Conservation (phyloP, 2,329 filamentous ascomycete genomes). For the Penicillium sp. region DNA sequence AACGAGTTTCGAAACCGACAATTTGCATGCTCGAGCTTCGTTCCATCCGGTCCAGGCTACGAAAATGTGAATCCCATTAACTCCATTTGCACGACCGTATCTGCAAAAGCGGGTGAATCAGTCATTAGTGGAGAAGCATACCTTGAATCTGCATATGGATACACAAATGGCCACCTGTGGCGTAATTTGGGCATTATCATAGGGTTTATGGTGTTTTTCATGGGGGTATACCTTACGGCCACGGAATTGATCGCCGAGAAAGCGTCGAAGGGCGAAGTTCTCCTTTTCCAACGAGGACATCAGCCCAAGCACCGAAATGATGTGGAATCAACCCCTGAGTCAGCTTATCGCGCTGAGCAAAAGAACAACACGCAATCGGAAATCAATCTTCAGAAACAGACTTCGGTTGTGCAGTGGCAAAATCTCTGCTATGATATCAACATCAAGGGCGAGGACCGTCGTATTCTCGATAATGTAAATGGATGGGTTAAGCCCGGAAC, state of each 20-base stretch:
- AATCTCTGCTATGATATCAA: too few relatives aligned
- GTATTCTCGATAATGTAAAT: too few relatives aligned
- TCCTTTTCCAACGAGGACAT: slow-evolving; percentile 33
- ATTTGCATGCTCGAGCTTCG: slow-evolving; percentile 30
- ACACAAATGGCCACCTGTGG: neutral
- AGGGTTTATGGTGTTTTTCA: slow-evolving; percentile 11
- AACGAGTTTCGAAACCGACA: neutral
- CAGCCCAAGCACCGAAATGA: neutral
- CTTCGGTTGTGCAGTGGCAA: too few relatives aligned
- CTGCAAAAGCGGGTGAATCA: too few relatives aligned
- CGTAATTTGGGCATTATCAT: slow-evolving; percentile 17
- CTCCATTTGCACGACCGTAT: neutral
- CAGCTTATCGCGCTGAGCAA: neutral
- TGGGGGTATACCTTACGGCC: slow-evolving; percentile 16
- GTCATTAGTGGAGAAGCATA: neutral
- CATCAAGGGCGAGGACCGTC: too few relatives aligned
- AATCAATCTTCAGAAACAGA: too few relatives aligned
- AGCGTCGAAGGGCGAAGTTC: slow-evolving; percentile 36
- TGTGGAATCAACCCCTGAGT: too few relatives aligned
- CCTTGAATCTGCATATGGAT: too few relatives aligned
- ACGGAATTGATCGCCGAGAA: slow-evolving; percentile 33
- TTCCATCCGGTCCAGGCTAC: slow-evolving; percentile 56
- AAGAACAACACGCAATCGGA: too few relatives aligned
- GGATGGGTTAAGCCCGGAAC: too few relatives aligned
- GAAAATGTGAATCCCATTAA: slow-evolving; percentile 23